Base-by-base conservation (phyloP, 106 monocot genomes). In the Dendrobium catenatum region DNA sequence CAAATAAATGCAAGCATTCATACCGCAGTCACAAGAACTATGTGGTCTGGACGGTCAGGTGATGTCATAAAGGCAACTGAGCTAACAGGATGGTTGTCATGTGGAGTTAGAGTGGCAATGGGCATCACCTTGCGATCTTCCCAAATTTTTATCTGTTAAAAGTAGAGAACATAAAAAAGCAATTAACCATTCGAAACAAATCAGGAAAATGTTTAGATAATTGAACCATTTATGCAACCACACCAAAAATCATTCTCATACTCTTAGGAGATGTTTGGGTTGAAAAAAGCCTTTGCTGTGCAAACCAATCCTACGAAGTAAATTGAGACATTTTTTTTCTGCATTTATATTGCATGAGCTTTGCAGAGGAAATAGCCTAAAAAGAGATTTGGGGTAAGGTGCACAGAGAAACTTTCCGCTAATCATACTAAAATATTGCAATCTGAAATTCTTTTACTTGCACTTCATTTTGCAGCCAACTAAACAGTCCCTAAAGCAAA, bases 1-100 rank as follows among this genome's bases (percentile, higher is more conserved):
- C 77, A 64, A 66, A 9, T 37, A 75, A 16, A 6, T 20, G 18
- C 54, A 80, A 87, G 72, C 78, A 49, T n/a, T 5, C 81, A 77
- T 95, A 99, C 99, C 29, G 95, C 88, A 72, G 99, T 91, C 6
- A 99, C 79, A 33, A 99, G 95, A 81, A 95, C 87, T 81, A 99
- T 95, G 85, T 99, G 99, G 55, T 91, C 88, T 75, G 99, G 99
- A 0, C 85, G 80, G 47, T 95, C 80, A 82, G 99, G 93, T 27
- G 99, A 85, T 46, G 91, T 93, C 83, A 99, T 85, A 81, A 99
- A 99, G 33, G 91, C 84, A 75, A 91, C 99, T 33, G 87, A 95
- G 80, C 87, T 90, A 80, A 99, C 93, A 81, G 99, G 86, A 46
- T 95, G 89, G 43, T 91, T 90, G 79, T 95, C 95, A 91, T 99